Conservation (phyloP, 768 basidiomycete species). For the Auriculariales sp. region DNA sequence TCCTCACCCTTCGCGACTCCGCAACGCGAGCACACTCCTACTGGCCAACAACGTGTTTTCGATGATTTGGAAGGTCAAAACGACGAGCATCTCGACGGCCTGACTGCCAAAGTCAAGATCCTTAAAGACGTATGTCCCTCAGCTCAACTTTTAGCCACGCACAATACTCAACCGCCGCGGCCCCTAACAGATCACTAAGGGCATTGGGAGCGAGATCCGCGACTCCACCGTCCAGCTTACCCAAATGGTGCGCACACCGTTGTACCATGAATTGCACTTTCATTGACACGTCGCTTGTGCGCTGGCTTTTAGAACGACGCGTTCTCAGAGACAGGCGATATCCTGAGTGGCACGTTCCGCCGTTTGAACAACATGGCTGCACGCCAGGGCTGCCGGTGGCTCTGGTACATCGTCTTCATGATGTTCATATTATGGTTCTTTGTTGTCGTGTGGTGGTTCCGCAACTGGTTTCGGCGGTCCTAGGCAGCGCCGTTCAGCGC, state of each 20-base stretch:
- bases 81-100: conserved; percentile 63
- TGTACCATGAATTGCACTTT: background rate
- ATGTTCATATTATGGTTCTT: conserved; percentile 93
- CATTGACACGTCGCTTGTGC: background rate
- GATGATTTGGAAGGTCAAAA: conserved; percentile 95
- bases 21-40: too few species aligned
- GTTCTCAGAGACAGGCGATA: conserved; percentile 82
- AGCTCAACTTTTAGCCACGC: background rate
- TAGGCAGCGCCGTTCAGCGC: background rate
- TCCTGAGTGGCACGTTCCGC: conserved; percentile 82
- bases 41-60: conserved; percentile 47
- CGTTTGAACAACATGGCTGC: conserved; percentile 96
- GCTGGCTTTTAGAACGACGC: conserved; percentile 65
- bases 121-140: conserved; percentile 79
- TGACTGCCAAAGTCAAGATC: conserved; percentile 82
- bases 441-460: conserved; percentile 89
- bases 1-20: conserved; percentile 19
- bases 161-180: background rate
- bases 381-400: conserved; percentile 89
- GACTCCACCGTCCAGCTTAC: conserved; percentile 86
- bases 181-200: conserved; percentile 65
- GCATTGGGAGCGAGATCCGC: conserved; percentile 89
- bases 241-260: conserved; percentile 63
- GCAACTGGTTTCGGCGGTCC: conserved; percentile 32
- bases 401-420: conserved; percentile 89